These are phyloP conservation scores for Withania somnifera DNA, from an alignment of 305 asterid genomes.

Conservation along the genomic window DNA sequence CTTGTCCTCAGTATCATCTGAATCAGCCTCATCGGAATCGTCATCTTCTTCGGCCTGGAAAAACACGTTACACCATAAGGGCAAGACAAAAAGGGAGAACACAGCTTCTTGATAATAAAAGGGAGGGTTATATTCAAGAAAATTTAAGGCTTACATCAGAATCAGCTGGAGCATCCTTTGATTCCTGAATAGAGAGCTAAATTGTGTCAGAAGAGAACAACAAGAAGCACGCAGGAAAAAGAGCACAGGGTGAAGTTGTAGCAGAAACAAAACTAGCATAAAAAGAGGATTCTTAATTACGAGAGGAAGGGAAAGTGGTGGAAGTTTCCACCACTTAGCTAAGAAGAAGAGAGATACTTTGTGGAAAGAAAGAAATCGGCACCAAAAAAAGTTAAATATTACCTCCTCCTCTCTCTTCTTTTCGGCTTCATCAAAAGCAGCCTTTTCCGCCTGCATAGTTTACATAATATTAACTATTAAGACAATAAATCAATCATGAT, in stretches of 20 bases:
- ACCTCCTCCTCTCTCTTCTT: slow-evolving; percentile 88
- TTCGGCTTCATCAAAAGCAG: slow-evolving; percentile 79
- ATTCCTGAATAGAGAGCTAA: slow-evolving; percentile 35
- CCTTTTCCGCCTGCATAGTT: slow-evolving; percentile 64
- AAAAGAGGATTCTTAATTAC: no score
- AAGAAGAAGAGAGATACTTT: background rate
- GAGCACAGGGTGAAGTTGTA: no score
- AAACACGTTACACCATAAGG: slow-evolving; percentile 3
- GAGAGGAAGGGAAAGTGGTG: no score
- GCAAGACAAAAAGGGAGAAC: background rate
- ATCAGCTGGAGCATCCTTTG: slow-evolving; percentile 59
- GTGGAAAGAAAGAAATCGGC: background rate
- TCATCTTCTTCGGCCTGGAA: slow-evolving; percentile 67
- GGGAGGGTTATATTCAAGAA: background rate
- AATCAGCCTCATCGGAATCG: slow-evolving; percentile 35
- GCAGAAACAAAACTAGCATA: no score
- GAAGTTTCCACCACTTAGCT: background rate
- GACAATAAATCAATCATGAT: background rate
- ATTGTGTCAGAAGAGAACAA: background rate
- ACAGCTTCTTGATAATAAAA: background rate
- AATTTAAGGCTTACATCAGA: slow-evolving; percentile 60
- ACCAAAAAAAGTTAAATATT: background rate
- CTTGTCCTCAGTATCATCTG: slow-evolving; percentile 22
- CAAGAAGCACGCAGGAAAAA: no score
- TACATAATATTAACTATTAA: slow-evolving; percentile 6